Base-by-base conservation (phyloP, 2,329 filamentous ascomycete genomes). In the Epichloe hybrida region DNA sequence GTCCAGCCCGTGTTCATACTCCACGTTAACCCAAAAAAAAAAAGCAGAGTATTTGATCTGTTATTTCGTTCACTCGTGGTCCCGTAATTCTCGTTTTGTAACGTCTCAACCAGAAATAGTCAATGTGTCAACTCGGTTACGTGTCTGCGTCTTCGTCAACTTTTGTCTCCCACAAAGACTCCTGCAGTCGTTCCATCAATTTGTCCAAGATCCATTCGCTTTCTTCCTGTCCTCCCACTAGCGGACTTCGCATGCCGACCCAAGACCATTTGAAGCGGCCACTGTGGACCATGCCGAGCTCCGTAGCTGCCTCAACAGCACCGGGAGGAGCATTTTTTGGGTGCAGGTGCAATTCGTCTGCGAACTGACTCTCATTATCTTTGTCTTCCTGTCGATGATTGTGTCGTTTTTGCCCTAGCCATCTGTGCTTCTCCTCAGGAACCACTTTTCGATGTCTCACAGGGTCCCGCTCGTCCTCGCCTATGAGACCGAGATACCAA, bases 401-500 rank as follows among this genome's bases (percentile, higher is more conserved):
- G 13, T 42, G 41, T 27, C 37, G 35, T 21, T 46, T 42, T 13
- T 56, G 37, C 34, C 53, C 49, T 20, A 39, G 52, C 13, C 50
- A 56, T 15, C 52, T 53, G 36, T 50, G 55, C 38, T 56, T 61
- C 27, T 55, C 52, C 42, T 59, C 63, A 7, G 63, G 59, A 27
- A 54, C 56, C 6, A 66, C 65, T 52, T 67, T 70, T n/a, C 71
- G 63, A 58, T 83, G 79, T n/a, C 66, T 74, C 5, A 68, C 64
- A 2, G 75, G 66, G 55, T 69, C 69, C 50, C 66, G 67, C 59
- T 83, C 79, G 61, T 82, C 77, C 59, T 82, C 78, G 45, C 79
- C 79, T n/a, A 95, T 86, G 35, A 95, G 73, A 21, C 79, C 77
- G 7, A 90, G 82, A 58, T 88, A 93, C 70, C 87, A 86, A 0